phyloP scores from a whole-genome alignment of 768 basidiomycete species.

The Boletus pseudopeckii region DNA sequence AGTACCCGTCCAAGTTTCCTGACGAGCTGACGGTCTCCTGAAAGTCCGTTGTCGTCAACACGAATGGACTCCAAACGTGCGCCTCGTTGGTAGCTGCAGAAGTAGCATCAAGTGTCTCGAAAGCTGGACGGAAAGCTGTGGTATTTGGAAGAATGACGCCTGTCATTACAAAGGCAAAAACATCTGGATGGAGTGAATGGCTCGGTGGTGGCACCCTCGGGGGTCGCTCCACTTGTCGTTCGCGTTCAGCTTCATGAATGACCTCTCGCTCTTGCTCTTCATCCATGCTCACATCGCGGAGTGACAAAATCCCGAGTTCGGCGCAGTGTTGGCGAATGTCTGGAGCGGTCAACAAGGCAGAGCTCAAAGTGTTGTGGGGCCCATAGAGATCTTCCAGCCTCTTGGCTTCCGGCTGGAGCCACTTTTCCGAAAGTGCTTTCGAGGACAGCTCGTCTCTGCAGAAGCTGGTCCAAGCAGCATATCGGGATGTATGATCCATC shows the following conservation, averaged over 20 bases:
- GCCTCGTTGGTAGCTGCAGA: slow-evolving; percentile 15
- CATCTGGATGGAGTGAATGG: slow-evolving; percentile 23
- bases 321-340: slow-evolving; percentile 14
- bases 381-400: slow-evolving; percentile 36
- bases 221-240: slow-evolving; percentile 39
- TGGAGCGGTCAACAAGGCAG: background rate
- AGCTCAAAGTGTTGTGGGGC: background rate
- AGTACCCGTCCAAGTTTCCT: slow-evolving; percentile 7
- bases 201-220: slow-evolving; percentile 18
- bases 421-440: slow-evolving; percentile 16
- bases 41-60: slow-evolving; percentile 21
- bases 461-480: slow-evolving; percentile 17
- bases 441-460: background rate
- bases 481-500: slow-evolving; percentile 16
- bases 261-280: slow-evolving; percentile 54
- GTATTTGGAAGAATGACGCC: slow-evolving; percentile 26
- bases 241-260: slow-evolving; percentile 41
- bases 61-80: slow-evolving; percentile 14
- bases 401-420: slow-evolving; percentile 42
- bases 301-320: slow-evolving; percentile 14
- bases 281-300: slow-evolving; percentile 28
- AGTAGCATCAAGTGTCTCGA: slow-evolving; percentile 8
- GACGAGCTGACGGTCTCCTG: slow-evolving; percentile 6
- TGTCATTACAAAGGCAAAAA: slow-evolving; percentile 24
- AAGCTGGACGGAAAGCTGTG: slow-evolving; percentile 19